Conservation (phyloP, 257 asterid species). For the Nicotiana paniculata region DNA sequence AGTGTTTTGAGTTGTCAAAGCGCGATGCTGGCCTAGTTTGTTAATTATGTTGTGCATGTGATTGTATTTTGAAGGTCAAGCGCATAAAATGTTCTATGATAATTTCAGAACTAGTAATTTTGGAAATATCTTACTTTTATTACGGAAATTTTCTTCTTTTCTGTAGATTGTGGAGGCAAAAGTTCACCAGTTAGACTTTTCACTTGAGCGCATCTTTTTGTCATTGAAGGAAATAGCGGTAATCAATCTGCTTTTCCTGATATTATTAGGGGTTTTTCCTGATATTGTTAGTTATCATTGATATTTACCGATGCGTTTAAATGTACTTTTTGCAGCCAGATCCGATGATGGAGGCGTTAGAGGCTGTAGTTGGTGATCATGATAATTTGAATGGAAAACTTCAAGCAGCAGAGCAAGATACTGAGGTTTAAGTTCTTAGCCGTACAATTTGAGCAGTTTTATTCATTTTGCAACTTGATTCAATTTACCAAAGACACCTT, state of each 20-base stretch:
- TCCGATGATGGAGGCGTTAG: constrained; percentile 75
- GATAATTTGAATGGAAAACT: constrained; percentile 51
- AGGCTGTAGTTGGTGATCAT: constrained; percentile 79
- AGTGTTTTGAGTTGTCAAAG: background rate
- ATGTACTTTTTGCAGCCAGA: constrained; percentile 65
- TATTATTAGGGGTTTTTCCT: background rate
- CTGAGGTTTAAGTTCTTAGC: constrained; percentile 40
- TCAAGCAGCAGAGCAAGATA: constrained; percentile 58
- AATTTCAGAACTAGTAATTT: background rate
- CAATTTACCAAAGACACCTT: background rate
- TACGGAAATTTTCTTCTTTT: background rate
- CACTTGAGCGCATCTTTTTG: constrained; percentile 80
- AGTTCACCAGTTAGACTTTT: constrained; percentile 85
- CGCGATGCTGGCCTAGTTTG: background rate
- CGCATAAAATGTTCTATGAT: background rate
- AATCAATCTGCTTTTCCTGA: constrained; percentile 15
- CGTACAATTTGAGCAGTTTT: background rate
- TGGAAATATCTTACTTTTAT: background rate
- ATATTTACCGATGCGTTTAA: background rate
- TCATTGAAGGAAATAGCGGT: constrained; percentile 84
- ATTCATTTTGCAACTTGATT: background rate
- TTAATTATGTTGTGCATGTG: background rate
- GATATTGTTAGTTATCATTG: background rate
- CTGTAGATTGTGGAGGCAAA: constrained; percentile 86
- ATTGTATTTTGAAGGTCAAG: background rate